Conservation (phyloP, 768 basidiomycete species). For the Rhizopogon salebrosus region DNA sequence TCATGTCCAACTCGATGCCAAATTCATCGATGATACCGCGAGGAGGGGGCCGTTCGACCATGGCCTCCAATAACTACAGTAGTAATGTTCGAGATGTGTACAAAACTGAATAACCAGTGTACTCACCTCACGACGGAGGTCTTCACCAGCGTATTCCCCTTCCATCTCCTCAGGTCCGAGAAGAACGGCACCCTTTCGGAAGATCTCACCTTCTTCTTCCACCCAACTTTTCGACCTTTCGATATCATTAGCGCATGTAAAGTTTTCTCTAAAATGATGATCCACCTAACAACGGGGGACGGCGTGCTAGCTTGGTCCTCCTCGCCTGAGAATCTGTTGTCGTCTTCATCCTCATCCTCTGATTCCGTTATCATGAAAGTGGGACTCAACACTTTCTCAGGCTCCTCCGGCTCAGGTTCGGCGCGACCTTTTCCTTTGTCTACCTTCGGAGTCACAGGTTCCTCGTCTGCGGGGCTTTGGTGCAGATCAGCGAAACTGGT, state of each 20-base stretch:
- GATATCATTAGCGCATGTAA: background rate
- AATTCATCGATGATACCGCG: slow-evolving; percentile 64
- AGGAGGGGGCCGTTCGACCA: slow-evolving; percentile 82
- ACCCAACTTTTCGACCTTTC: slow-evolving; percentile 74
- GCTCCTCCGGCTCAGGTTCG: slow-evolving; percentile 60
- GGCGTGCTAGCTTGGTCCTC: slow-evolving; percentile 21
- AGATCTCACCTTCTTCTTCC: slow-evolving; percentile 94
- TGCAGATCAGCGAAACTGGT: slow-evolving; percentile 19
- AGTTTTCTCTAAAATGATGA: background rate
- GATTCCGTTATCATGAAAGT: slow-evolving; percentile 49
- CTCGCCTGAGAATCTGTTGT: slow-evolving; percentile 25
- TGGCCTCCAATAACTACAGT: slow-evolving; percentile 70
- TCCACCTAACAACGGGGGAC: slow-evolving; percentile 18
- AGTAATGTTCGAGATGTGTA: background rate
- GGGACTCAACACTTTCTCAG: slow-evolving; percentile 70
- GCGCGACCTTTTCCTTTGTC: slow-evolving; percentile 81
- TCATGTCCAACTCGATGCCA: slow-evolving; percentile 31
- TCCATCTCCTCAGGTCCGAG: slow-evolving; percentile 85
- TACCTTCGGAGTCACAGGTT: slow-evolving; percentile 53
- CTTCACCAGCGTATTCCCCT: slow-evolving; percentile 84
- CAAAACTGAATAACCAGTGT: background rate
- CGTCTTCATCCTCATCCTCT: slow-evolving; percentile 46
- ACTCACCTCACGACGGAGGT: slow-evolving; percentile 72
- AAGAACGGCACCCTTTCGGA: slow-evolving; percentile 82
- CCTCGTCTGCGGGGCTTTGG: slow-evolving; percentile 10